Evolutionary conservation across 495 filamentous ascomycete genomes (phyloP).

Genomic region (Hyaloscypha variabilis): DNA sequence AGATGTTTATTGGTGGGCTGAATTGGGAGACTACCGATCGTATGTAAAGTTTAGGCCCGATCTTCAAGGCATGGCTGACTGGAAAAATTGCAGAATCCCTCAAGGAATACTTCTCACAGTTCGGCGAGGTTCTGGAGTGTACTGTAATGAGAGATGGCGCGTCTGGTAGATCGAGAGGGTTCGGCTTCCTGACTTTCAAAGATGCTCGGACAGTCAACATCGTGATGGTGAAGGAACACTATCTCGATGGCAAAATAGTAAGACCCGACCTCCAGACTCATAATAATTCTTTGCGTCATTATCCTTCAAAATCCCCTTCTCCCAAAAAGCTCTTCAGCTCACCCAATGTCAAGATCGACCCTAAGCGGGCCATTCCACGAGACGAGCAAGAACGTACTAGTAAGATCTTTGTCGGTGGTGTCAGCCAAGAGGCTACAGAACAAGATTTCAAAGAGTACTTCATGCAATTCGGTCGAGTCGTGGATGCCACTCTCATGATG

Average conservation of each 20-base stretch:
- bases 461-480: constrained; percentile 90
- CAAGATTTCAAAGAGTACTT: constrained; percentile 96
- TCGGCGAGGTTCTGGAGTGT: constrained; percentile 95
- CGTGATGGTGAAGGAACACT: constrained; percentile 99
- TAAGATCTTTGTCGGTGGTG: constrained; percentile 98
- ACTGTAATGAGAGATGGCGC: constrained; percentile 98
- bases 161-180: constrained; percentile 90
- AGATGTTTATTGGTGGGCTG: constrained; percentile 99
- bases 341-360: constrained; percentile 73
- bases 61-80: background rate
- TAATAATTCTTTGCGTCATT: constrained; percentile 13
- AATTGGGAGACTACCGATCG: constrained; percentile 99
- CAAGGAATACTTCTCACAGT: constrained; percentile 98
- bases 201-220: constrained; percentile 97
- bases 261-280: constrained; percentile 39
- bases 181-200: constrained; percentile 97
- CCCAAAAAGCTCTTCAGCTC: constrained; percentile 19
- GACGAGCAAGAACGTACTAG: constrained; percentile 97
- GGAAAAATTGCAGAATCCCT: constrained; percentile 71
- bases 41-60: constrained; percentile 50
- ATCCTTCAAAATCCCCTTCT: constrained; percentile 8
- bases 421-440: constrained; percentile 95
- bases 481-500: constrained; percentile 99
- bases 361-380: constrained; percentile 94
- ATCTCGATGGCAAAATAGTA: constrained; percentile 97